Conservation (phyloP, 441 rosid species). For the Theobroma grandiflorum region DNA sequence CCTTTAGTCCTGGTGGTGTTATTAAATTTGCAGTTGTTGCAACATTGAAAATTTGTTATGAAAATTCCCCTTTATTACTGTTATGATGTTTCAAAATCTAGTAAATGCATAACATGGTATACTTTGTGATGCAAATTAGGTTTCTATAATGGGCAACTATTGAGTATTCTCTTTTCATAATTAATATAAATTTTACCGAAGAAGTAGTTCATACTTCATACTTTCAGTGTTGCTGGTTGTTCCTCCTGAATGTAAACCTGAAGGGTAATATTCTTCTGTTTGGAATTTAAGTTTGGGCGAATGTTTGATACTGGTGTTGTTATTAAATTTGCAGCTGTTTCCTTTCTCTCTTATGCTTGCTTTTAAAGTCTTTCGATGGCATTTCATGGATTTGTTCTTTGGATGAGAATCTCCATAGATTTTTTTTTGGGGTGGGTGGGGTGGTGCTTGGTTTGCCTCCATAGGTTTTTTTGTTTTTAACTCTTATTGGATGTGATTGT, state of each 20-base stretch:
- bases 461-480: not conserved
- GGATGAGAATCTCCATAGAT: not conserved
- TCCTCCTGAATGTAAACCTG: conserved; percentile 14
- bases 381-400: not conserved
- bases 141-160: not conserved
- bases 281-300: not conserved
- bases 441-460: not conserved
- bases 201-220: conserved; percentile 1
- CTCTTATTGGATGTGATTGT: not conserved
- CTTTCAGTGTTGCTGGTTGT: conserved; percentile 1
- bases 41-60: not conserved
- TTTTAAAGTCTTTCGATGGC: not conserved
- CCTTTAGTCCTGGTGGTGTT: not conserved
- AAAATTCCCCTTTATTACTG: not conserved
- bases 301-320: not conserved
- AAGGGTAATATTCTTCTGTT: not conserved
- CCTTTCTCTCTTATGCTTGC: not conserved
- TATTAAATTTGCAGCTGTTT: not conserved
- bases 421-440: not conserved
- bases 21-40: not conserved
- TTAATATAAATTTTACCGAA: not conserved
- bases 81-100: not conserved
- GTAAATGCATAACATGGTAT: too few species aligned
- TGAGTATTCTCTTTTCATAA: not conserved
- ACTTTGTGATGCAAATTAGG: not conserved